These are phyloP conservation scores for Paspalum vaginatum DNA, from an alignment of 176 grass and related monocot genomes.

Conservation along the genomic window DNA sequence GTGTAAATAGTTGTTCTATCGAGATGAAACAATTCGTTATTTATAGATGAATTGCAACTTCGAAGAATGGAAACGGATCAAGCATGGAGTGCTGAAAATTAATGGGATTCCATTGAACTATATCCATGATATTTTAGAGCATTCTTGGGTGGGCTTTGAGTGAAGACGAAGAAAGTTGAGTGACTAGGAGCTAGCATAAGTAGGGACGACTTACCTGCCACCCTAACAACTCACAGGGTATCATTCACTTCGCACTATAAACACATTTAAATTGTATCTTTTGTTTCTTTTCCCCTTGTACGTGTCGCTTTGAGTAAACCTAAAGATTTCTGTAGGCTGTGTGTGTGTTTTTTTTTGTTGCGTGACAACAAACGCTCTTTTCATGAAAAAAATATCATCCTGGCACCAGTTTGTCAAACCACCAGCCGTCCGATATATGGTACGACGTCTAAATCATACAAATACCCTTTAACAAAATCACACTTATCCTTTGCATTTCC, in stretches of 20 bases:
- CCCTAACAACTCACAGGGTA: not conserved
- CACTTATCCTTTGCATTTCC: not conserved
- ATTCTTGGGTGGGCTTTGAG: slow-evolving; percentile 15
- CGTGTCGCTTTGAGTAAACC: slow-evolving; percentile 19
- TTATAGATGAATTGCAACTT: not conserved
- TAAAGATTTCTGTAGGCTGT: not conserved
- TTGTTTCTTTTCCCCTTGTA: slow-evolving; percentile 3
- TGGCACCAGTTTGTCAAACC: not conserved
- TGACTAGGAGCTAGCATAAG: not conserved
- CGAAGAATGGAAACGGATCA: no score
- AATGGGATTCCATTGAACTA: not conserved
- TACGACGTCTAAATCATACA: not conserved
- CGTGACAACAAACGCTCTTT: not conserved
- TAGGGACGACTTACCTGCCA: not conserved
- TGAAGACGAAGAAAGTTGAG: not conserved
- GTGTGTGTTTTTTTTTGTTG: not conserved
- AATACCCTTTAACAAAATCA: not conserved
- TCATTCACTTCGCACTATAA: not conserved
- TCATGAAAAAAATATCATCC: not conserved
- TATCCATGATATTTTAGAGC: not conserved
- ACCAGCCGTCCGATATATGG: not conserved
- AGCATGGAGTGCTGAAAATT: not conserved
- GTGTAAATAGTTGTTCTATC: no score
- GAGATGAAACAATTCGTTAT: no score
- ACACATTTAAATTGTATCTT: not conserved